Base-by-base conservation (phyloP, 257 asterid species). In the Scutellaria minor region DNA sequence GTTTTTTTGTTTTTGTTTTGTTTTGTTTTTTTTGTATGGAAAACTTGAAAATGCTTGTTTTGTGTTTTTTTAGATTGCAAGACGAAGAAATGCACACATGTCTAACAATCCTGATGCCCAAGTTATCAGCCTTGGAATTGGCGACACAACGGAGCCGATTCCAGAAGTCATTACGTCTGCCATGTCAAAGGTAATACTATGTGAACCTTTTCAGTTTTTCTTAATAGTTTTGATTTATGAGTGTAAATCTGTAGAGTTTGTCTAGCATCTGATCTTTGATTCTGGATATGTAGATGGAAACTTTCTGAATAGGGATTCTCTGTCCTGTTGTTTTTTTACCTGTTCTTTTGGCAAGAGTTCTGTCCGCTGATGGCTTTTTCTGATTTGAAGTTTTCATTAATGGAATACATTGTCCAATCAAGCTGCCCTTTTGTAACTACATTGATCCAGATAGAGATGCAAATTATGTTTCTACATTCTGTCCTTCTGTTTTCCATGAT, bases 121-220 rank as follows among this genome's bases (percentile, higher is more conserved):
- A 80, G 94, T 95, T 77, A 95, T 95, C 83, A 87, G 96, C 85
- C 98, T 95, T 71, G 98, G 98, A 59, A 92, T 92, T 78, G 99
- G 98, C 62, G 99, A 95, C 89, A 95, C 98, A 44, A 87, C 99
- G 5, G 99, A 90, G 80, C 98, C 97, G 58, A 90, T 95, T 80
- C 97, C 99, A 14, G 94, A 95, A 14, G 84, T 90, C 75, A 95
- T 95, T 73, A 80, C 96, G 47, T 82, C 94, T 76, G 96, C 98
- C 66, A 95, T 92, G 97, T 82, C 97, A 7, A 77, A 88, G 96
- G 99, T 91, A 86, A 69, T 50, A 22, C 9, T 45, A n/a, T 79
- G 22, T 62, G 59, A 64, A 7, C 47, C 62, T 50, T 35, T 51
- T 54, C 47, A 31, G 46, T 39, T 76, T 69, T 57, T 12, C 66